Evolutionary conservation across 2,329 filamentous ascomycete species (phyloP), one percentile per base, ranked within the genome.

Genomic region (Colletotrichum cuscutae): DNA sequence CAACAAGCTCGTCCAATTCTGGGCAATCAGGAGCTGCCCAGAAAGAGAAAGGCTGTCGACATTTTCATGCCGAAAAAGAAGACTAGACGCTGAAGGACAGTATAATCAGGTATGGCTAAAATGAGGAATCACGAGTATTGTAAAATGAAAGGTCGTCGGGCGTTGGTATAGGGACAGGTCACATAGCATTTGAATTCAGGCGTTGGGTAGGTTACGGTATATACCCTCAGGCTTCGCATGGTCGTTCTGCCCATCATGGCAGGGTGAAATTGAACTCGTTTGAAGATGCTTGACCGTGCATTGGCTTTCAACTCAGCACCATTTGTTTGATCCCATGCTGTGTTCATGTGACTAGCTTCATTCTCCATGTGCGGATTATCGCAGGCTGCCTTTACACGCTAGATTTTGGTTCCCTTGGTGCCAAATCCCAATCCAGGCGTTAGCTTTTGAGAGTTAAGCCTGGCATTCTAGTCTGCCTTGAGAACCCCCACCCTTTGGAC

Each of bases 11-110:
- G 71, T 12, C 30, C 68, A 26, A 24, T 58, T 26, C 28, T 35
- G 12, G 53, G 68, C 28, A 72, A 60, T 35, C 61, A 58, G 37
- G 71, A 73, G 22, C n/a, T 56, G 63, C 60, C 69, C 35, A 72
- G 64, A 35, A 88, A 88, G 76, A 83, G 86, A 65, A 87, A 87
- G 76, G 77, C 81, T 0, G 84, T 85, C 5, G 84, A 85, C 73
- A 80, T 88, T n/a, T 89, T 89, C 74, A 87, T 88, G 85, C 82
- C 80, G 57, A 84, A 82, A 6, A 86, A 86, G 78, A 88, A 84
- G 77, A 65, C 73, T 56, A 57, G 53, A 28, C 62, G 64, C 11
- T 61, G 61, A 57, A 13, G 26, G 28, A 12, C 13, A 9, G 2
- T 28, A 7, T 32, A 13, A 11, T 8, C 30, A 32, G 22, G 11